phyloP scores from a whole-genome alignment of 1,284 basidiomycete genomes.

The Heterobasidion occidentale region DNA sequence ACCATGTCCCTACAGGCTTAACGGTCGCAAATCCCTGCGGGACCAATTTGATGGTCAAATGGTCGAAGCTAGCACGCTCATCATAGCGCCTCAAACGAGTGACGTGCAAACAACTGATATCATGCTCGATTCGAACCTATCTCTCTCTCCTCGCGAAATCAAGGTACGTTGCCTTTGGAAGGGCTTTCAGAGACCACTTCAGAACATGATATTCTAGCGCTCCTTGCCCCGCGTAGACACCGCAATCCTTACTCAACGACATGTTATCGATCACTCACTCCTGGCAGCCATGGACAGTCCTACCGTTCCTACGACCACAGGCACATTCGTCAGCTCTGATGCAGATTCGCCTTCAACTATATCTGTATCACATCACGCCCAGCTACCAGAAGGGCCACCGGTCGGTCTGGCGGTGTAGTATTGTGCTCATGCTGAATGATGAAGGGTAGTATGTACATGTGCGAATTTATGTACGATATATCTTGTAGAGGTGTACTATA shows the following conservation, averaged over 20 bases:
- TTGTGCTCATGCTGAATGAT: too few relatives aligned
- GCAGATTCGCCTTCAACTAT: not conserved
- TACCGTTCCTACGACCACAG: not conserved
- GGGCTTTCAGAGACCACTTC: not conserved
- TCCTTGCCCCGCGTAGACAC: not conserved
- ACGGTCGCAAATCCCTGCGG: not conserved
- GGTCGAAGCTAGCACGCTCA: not conserved
- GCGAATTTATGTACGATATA: too few relatives aligned
- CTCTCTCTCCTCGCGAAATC: not conserved
- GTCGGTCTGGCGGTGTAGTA: too few relatives aligned
- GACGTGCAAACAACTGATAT: not conserved
- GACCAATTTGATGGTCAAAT: not conserved
- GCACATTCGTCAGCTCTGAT: not conserved
- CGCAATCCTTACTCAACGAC: not conserved
- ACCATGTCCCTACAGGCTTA: not conserved
- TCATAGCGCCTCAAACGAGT: not conserved
- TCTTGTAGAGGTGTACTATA: too few relatives aligned
- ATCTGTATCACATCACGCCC: not conserved
- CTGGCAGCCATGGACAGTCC: not conserved
- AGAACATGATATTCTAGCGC: not conserved
- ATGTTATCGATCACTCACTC: not conserved
- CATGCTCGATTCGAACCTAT: not conserved
- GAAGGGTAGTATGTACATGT: too few relatives aligned
- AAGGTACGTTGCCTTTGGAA: not conserved
- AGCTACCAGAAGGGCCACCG: too few relatives aligned